Percentiles rank a stretch among this genome's conserved stretches.
Conservation (phyloP, 2,329 filamentous ascomycete genomes). For the Xylaria sp. region DNA sequence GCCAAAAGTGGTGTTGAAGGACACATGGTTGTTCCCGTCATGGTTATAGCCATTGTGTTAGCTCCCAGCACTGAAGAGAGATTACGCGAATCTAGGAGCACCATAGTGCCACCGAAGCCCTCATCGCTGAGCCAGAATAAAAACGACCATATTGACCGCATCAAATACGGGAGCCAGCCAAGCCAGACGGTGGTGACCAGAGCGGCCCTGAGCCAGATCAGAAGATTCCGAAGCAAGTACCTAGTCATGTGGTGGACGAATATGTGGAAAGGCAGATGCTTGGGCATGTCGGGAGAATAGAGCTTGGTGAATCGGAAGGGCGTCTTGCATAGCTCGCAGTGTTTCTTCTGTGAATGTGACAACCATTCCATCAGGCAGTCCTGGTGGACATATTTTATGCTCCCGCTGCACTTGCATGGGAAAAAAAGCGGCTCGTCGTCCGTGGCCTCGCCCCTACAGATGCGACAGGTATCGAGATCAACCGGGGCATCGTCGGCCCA, state of each 20-base stretch:
- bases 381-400: slow-evolving; percentile 98
- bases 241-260: slow-evolving; percentile 82
- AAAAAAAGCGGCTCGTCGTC: slow-evolving; percentile 89
- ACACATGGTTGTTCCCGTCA: slow-evolving; percentile 50
- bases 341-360: slow-evolving; percentile 98
- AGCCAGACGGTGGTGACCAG: slow-evolving; percentile 91
- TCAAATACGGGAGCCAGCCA: slow-evolving; percentile 85
- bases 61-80: slow-evolving; percentile 40
- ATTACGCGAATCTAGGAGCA: slow-evolving; percentile 47
- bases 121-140: slow-evolving; percentile 95
- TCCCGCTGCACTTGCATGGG: slow-evolving; percentile 98
- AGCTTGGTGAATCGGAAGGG: slow-evolving; percentile 98
- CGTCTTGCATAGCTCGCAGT: slow-evolving; percentile 99
- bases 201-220: slow-evolving; percentile 81
- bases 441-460: slow-evolving; percentile 91
- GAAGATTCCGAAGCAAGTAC: slow-evolving; percentile 75
- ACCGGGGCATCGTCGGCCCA: slow-evolving; percentile 34
- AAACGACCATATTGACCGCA: slow-evolving; percentile 91
- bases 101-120: slow-evolving; percentile 60
- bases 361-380: slow-evolving; percentile 99
- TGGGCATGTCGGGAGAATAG: slow-evolving; percentile 94
- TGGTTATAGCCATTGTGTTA: slow-evolving; percentile 40
- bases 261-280: slow-evolving; percentile 79
- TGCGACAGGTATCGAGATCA: slow-evolving; percentile 83
- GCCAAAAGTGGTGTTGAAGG: slow-evolving; percentile 54